These are phyloP conservation scores for Craterostigma plantagineum DNA, from an alignment of 257 asterid species.

Conservation along the genomic window DNA sequence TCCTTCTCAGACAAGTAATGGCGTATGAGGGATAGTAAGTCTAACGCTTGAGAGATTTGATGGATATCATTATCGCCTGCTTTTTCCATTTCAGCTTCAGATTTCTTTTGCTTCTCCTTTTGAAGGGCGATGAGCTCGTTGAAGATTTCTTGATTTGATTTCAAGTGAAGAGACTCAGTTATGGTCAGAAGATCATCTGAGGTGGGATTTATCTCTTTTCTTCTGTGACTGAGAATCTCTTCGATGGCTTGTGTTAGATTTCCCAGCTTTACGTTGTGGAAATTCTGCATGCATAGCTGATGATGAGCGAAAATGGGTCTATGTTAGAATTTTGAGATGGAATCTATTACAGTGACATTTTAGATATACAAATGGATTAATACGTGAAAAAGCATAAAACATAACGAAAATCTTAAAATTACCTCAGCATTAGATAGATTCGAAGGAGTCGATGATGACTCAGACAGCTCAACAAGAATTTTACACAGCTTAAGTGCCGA, in stretches of 20 bases:
- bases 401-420: constrained; percentile 3
- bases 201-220: constrained; percentile 28
- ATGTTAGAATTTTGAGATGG: constrained; percentile 9
- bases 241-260: constrained; percentile 26
- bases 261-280: constrained; percentile 43
- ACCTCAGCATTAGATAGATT: constrained; percentile 41
- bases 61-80: too few relatives aligned
- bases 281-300: constrained; percentile 38
- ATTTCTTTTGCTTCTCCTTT: constrained; percentile 57
- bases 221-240: constrained; percentile 31
- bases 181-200: constrained; percentile 24
- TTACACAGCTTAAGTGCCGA: constrained; percentile 30
- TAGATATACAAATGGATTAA: too few relatives aligned
- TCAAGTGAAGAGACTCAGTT: constrained; percentile 33
- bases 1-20: constrained; percentile 29
- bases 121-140: constrained; percentile 62
- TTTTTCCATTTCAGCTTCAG: constrained; percentile 18
- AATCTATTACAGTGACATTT: constrained; percentile 8
- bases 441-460: constrained; percentile 23
- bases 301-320: neutral
- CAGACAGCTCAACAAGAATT: constrained; percentile 27
- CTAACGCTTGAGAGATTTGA: constrained; percentile 19
- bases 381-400: too few relatives aligned
- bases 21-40: constrained; percentile 41
- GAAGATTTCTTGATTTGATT: constrained; percentile 44